Conservation (phyloP, 495 filamentous ascomycete species). For the Talaromyces proteolyticus region DNA sequence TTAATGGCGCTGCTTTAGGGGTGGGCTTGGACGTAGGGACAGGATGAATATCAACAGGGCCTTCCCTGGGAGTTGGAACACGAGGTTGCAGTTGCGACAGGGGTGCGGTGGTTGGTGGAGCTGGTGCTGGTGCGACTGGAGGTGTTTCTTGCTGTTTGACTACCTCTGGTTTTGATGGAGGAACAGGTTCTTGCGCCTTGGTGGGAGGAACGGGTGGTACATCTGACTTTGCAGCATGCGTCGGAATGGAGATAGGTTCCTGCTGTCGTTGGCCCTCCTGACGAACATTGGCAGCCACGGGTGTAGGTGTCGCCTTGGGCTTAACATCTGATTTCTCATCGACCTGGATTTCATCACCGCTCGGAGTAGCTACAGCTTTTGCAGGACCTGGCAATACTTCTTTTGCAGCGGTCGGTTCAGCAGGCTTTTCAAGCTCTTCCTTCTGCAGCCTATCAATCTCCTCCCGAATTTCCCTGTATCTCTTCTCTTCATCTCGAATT, state of each 20-base stretch:
- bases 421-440: conserved; percentile 42
- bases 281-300: background rate
- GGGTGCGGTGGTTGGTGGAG: conserved; percentile 12
- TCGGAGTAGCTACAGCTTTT: conserved; percentile 5
- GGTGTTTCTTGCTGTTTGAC: conserved; percentile 15
- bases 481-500: conserved; percentile 70
- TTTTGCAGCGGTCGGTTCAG: conserved; percentile 17
- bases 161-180: conserved; percentile 20
- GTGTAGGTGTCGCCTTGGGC: conserved; percentile 8
- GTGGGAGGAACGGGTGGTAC: background rate
- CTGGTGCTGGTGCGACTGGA: conserved; percentile 3
- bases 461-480: conserved; percentile 53
- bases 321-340: conserved; percentile 24
- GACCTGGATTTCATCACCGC: conserved; percentile 26
- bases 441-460: conserved; percentile 66
- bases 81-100: conserved; percentile 19
- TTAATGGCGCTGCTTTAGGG: background rate
- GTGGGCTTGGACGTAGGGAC: conserved; percentile 2
- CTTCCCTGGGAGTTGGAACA: conserved; percentile 7
- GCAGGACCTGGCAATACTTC: conserved; percentile 8
- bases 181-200: conserved; percentile 18
- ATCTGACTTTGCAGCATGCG: conserved; percentile 8
- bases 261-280: background rate
- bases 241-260: background rate
- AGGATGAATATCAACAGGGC: background rate